A percentile compares a stretch with the other conserved stretches of the same genome.
Evolutionary conservation across 2,329 filamentous ascomycete genomes (phyloP).

Genomic region (Aspergillus thermomutatus): DNA sequence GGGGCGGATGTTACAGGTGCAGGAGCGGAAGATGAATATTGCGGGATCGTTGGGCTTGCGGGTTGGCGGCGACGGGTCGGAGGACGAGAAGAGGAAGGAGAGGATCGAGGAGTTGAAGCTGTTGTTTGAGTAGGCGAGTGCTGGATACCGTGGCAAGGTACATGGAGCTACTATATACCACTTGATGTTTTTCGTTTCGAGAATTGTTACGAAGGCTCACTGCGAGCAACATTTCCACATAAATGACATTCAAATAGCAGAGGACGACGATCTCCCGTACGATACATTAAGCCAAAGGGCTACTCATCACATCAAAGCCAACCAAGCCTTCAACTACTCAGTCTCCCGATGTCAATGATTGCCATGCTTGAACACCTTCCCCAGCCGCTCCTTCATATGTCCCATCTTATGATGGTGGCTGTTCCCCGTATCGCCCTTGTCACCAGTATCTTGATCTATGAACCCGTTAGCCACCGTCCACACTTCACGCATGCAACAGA

Average conservation of each 20-base stretch:
- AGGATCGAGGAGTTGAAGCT: conserved; percentile 93
- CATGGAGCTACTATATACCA: background rate
- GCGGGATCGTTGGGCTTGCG: conserved; percentile 95
- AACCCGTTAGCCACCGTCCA: background rate
- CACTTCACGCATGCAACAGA: background rate
- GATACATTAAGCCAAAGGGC: background rate
- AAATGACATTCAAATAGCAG: background rate
- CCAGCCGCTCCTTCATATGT: conserved; percentile 35
- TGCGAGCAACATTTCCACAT: background rate
- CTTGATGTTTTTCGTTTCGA: background rate
- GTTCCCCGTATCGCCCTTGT: background rate
- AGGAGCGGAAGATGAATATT: conserved; percentile 84
- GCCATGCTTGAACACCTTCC: conserved; percentile 17
- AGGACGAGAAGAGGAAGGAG: conserved; percentile 87
- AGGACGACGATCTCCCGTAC: background rate
- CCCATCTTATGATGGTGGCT: conserved; percentile 14
- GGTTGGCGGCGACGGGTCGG: conserved; percentile 81
- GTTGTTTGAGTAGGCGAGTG: conserved; percentile 58
- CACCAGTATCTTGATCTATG: background rate
- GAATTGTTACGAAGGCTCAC: background rate
- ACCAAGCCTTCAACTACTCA: background rate
- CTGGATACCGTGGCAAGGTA: background rate
- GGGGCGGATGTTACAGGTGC: conserved; percentile 87
- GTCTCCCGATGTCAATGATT: background rate
- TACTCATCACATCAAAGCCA: background rate